Evolutionary conservation across 148 eudicot species (phyloP), one percentile per base, ranked within the genome.

Genomic region (Polygonum aviculare): DNA sequence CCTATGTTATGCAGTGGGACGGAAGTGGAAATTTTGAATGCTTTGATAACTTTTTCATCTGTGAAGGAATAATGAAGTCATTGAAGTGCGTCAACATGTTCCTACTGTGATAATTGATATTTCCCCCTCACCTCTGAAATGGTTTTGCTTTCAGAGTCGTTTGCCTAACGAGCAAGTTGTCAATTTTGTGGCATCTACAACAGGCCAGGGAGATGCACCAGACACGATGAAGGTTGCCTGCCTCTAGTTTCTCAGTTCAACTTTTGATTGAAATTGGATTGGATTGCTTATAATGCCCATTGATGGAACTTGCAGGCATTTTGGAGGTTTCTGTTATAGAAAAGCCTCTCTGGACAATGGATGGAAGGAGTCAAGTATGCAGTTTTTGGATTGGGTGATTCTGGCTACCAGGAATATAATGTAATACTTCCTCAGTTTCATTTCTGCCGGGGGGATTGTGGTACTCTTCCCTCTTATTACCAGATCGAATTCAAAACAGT

Each of bases 331-430:
- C 88, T 96, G 19, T 82, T 91, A 91, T 94, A 91, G 82, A 86
- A 85, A 79, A 86, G 82, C 70, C 87, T 96, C 57, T 74, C 83
- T 49, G 63, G 79, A 69, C 77, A 82, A 21, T 96, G 98, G 99
- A 87, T 96, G 55, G 81, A 78, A 75, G 90, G 88, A 74, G 91
- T 93, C 71, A 57, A 84, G 73, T 93, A 93, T 80, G 95, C 97
- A 2, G 94, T 96, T 41, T 96, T 96, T 85, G 98, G 99, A 88
- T 83, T 96, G 86, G 99, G 99, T 57, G 98, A 96, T 82, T 96
- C 98, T 2, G 89, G 97, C 81, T 93, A 96, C 89, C 98, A 93
- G 84, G 90, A 96, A 82, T 96, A 91, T 80, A 96, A 96, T 87
- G 99, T 96, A 88, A 88, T 83, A 81, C 82, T 76, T 82, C 76